A percentile compares a stretch with the other conserved stretches of the same genome.
These are phyloP conservation scores for Cordyceps militaris DNA, from an alignment of 2,329 filamentous ascomycete species.

Conservation along the genomic window DNA sequence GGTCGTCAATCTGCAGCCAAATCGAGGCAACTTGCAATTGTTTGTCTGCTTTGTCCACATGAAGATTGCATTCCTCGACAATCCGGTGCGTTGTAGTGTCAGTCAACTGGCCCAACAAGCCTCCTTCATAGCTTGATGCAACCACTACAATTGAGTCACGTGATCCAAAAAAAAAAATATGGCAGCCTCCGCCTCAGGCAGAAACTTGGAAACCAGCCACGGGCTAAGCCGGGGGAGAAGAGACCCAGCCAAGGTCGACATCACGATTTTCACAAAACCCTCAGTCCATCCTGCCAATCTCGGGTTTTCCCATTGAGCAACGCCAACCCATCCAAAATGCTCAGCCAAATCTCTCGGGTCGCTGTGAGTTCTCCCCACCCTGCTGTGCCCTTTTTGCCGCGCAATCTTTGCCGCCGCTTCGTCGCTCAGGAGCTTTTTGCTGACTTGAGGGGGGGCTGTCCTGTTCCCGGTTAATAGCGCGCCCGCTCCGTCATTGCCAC, in stretches of 20 bases:
- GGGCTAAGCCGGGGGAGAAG: constrained; percentile 12
- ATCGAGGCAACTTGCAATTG: no score
- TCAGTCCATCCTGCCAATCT: constrained; percentile 28
- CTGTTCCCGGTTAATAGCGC: constrained; percentile 34
- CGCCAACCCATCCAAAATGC: constrained; percentile 44
- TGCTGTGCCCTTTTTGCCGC: background rate
- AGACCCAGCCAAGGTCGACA: constrained; percentile 21
- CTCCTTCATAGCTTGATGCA: background rate
- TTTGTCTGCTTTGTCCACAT: no score
- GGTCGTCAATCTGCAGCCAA: no score
- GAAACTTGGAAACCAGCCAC: constrained; percentile 12
- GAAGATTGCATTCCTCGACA: background rate
- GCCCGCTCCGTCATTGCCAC: constrained; percentile 42
- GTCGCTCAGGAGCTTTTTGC: constrained; percentile 8
- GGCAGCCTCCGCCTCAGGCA: constrained; percentile 12
- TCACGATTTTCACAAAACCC: constrained; percentile 42
- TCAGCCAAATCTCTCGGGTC: constrained; percentile 47
- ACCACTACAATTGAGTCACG: background rate
- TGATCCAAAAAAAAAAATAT: background rate
- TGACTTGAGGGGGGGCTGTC: constrained; percentile 24
- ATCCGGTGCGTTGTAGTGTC: no score
- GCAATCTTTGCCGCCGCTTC: background rate
- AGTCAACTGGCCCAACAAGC: no score
- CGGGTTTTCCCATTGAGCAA: constrained; percentile 42
- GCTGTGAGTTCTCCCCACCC: constrained; percentile 39